Conservation (phyloP, 1,284 basidiomycete species). For the Tylopilus sp. region DNA sequence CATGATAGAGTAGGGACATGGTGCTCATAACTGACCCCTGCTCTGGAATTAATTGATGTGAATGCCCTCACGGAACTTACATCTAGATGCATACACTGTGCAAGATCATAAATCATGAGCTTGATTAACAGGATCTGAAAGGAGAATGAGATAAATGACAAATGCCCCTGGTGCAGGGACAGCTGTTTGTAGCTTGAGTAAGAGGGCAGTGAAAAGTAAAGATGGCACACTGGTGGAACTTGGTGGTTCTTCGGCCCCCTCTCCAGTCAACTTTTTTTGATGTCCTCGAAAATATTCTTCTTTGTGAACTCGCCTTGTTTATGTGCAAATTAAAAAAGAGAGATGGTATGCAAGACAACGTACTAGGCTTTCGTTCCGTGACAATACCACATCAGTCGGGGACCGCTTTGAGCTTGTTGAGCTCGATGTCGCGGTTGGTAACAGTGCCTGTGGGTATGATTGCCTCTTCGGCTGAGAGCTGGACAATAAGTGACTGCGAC, state of each 20-base stretch:
- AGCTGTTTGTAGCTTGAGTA: slow-evolving; percentile 38
- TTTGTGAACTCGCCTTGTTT: slow-evolving; percentile 83
- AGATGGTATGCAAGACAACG: slow-evolving; percentile 35
- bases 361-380: slow-evolving; percentile 89
- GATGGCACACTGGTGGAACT: slow-evolving; percentile 19
- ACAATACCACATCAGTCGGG: slow-evolving; percentile 94
- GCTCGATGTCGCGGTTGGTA: slow-evolving; percentile 87
- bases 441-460: slow-evolving; percentile 78
- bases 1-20: slow-evolving; percentile 37
- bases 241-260: slow-evolving; percentile 34
- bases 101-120: slow-evolving; percentile 90
- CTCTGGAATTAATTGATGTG: slow-evolving; percentile 84
- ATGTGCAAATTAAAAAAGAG: background rate
- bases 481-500: slow-evolving; percentile 90
- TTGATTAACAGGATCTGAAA: slow-evolving; percentile 87
- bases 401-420: slow-evolving; percentile 86
- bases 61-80: slow-evolving; percentile 94
- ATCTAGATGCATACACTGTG: slow-evolving; percentile 96
- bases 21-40: slow-evolving; percentile 49
- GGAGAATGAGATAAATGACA: slow-evolving; percentile 85
- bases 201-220: background rate
- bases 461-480: slow-evolving; percentile 97
- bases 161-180: slow-evolving; percentile 65
- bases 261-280: slow-evolving; percentile 78
- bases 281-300: slow-evolving; percentile 88